Percentiles rank a stretch among this genome's conserved stretches.
Evolutionary conservation across 2,329 filamentous ascomycete genomes (phyloP).

Genomic region (Ceratocystis cacaofunesta): DNA sequence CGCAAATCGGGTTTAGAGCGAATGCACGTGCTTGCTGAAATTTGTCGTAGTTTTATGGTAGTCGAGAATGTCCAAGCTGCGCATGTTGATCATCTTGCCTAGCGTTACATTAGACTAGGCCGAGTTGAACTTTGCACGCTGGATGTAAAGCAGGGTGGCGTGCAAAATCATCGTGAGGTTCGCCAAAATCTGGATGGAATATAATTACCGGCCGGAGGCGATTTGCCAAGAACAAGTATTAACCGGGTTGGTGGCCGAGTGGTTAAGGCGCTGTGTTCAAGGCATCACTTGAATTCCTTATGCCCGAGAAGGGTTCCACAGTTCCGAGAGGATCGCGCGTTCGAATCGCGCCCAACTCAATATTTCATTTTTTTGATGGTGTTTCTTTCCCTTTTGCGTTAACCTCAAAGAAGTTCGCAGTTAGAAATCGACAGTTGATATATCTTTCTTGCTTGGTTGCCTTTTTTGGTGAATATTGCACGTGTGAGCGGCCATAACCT

Average conservation of each 20-base stretch:
- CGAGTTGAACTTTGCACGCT: neutral
- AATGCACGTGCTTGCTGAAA: conserved; percentile 1
- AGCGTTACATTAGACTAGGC: neutral
- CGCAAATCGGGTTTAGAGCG: neutral
- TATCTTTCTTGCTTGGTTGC: neutral
- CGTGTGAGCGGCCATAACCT: neutral
- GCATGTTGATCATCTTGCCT: neutral
- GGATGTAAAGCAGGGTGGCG: neutral
- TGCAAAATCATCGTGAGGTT: neutral
- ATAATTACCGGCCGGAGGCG: neutral
- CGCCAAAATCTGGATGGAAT: neutral
- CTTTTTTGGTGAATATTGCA: neutral
- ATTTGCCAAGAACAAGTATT: neutral
- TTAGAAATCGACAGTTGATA: neutral
- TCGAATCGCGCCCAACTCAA: conserved; percentile 18
- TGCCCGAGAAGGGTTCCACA: conserved; percentile 17
- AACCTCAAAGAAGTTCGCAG: neutral
- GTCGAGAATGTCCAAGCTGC: neutral
- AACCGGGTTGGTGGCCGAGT: conserved; percentile 15
- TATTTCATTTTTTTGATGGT: conserved; percentile 6
- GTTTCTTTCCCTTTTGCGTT: neutral
- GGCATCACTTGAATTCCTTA: conserved; percentile 16
- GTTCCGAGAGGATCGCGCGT: conserved; percentile 17
- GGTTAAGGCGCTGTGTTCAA: conserved; percentile 14
- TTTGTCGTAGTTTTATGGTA: neutral